Conservation (phyloP, 2,329 filamentous ascomycete species). For the Didymellaceae sp. region DNA sequence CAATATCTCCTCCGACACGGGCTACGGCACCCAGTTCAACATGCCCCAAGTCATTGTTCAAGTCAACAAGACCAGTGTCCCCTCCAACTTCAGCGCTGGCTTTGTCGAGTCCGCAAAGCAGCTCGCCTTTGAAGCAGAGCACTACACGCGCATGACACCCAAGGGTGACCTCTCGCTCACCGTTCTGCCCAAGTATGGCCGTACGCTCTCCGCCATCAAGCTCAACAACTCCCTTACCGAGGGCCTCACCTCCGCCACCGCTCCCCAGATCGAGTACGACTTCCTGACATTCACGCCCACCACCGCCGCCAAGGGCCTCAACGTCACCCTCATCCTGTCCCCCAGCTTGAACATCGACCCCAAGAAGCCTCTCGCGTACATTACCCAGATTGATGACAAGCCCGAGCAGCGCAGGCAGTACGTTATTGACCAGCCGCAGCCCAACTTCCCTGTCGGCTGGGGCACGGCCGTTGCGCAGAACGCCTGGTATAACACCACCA, state of each 20-base stretch:
- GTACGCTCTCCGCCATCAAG: constrained; percentile 46
- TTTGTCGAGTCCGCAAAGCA: constrained; percentile 46
- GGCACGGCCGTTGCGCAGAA: constrained; percentile 57
- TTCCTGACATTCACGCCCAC: constrained; percentile 47
- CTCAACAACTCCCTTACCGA: constrained; percentile 38
- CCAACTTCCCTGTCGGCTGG: constrained; percentile 58
- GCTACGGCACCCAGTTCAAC: constrained; percentile 49
- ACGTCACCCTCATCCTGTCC: constrained; percentile 52
- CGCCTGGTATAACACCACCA: constrained; percentile 58
- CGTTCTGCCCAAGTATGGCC: constrained; percentile 45
- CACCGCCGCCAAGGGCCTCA: constrained; percentile 39
- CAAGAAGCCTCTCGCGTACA: constrained; percentile 57
- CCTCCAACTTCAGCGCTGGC: constrained; percentile 40
- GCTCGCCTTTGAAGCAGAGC: constrained; percentile 47
- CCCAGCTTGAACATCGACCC: constrained; percentile 60
- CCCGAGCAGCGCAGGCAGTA: constrained; percentile 50
- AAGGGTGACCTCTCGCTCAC: constrained; percentile 36
- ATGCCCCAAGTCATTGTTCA: constrained; percentile 40
- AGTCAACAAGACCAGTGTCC: constrained; percentile 45
- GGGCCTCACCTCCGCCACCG: constrained; percentile 34
- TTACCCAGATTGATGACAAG: constrained; percentile 56
- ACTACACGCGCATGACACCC: constrained; percentile 44
- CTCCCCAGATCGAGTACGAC: constrained; percentile 46
- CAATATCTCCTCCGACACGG: constrained; percentile 42
- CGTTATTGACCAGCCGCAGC: constrained; percentile 51